phyloP scores from a whole-genome alignment of 768 basidiomycete genomes.

The Hebeloma cylindrosporum region DNA sequence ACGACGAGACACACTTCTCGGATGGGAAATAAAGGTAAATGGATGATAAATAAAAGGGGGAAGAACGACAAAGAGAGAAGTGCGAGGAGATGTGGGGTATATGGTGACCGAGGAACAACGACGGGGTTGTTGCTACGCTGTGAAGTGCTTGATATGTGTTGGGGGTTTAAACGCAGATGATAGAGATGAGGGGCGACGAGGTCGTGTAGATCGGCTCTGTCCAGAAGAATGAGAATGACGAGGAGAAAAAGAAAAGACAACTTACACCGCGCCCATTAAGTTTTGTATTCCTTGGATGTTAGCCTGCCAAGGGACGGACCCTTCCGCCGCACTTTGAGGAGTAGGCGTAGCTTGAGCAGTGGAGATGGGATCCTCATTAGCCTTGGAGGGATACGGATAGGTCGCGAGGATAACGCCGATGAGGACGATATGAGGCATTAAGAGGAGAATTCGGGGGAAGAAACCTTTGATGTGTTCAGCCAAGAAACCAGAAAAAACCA shows the following conservation, averaged over 20 bases:
- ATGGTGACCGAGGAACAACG: constrained; percentile 38
- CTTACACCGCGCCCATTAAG: constrained; percentile 82
- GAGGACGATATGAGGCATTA: constrained; percentile 64
- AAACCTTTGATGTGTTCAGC: constrained; percentile 49
- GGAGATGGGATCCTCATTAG: constrained; percentile 16
- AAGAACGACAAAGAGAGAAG: constrained; percentile 47
- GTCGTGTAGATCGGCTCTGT: constrained; percentile 64
- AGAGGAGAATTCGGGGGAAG: constrained; percentile 68
- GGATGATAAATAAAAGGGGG: constrained; percentile 47
- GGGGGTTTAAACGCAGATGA: constrained; percentile 50
- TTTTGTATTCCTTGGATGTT: constrained; percentile 91
- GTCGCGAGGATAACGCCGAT: constrained; percentile 66
- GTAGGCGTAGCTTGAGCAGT: constrained; percentile 27
- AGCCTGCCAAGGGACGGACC: constrained; percentile 77
- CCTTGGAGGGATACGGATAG: constrained; percentile 47
- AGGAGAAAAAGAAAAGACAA: background rate
- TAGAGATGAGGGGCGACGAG: constrained; percentile 48
- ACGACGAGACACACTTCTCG: constrained; percentile 45
- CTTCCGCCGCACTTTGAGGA: constrained; percentile 48
- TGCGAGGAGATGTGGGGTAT: constrained; percentile 54
- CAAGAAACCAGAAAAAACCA: background rate
- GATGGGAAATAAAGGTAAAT: constrained; percentile 48
- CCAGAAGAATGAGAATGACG: constrained; percentile 2
- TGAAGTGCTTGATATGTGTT: constrained; percentile 33
- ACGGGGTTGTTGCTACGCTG: constrained; percentile 1